A percentile compares a stretch with the other conserved stretches of the same genome.
These are phyloP conservation scores for Globisporangium barbulae DNA, from an alignment of 352 stramenopile species.

Conservation along the genomic window DNA sequence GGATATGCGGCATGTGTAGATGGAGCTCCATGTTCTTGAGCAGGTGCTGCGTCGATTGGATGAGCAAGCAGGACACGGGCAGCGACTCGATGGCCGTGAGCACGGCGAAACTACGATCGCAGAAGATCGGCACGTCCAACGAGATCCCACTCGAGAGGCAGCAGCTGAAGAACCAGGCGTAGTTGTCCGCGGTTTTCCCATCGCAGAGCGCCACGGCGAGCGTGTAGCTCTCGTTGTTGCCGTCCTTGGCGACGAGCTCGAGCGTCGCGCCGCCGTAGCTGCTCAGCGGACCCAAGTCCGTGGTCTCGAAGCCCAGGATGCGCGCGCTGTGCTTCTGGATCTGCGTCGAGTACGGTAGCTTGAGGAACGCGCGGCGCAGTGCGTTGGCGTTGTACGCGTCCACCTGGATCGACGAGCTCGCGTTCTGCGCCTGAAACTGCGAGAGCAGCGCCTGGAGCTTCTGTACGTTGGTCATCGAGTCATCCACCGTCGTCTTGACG, in stretches of 20 bases:
- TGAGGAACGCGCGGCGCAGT: slow-evolving; percentile 46
- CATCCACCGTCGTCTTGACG: slow-evolving; percentile 29
- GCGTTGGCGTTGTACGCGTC: slow-evolving; percentile 27
- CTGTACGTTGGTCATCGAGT: slow-evolving; percentile 27
- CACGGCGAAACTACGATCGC: slow-evolving; percentile 25
- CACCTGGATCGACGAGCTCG: slow-evolving; percentile 29
- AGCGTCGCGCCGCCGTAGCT: slow-evolving; percentile 30
- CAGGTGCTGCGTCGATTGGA: slow-evolving; percentile 39
- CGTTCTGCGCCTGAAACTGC: slow-evolving; percentile 42
- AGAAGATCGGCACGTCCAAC: slow-evolving; percentile 42
- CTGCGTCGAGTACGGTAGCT: slow-evolving; percentile 34
- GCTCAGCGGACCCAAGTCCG: slow-evolving; percentile 24
- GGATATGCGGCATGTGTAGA: slow-evolving; percentile 21
- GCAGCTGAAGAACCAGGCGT: slow-evolving; percentile 39
- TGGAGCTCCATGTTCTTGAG: slow-evolving; percentile 25
- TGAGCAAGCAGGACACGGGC: slow-evolving; percentile 30
- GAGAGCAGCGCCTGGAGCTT: slow-evolving; percentile 43
- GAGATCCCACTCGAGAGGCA: slow-evolving; percentile 34
- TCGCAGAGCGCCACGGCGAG: slow-evolving; percentile 38
- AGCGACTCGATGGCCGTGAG: slow-evolving; percentile 27
- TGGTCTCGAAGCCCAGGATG: slow-evolving; percentile 33
- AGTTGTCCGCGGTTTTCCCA: slow-evolving; percentile 31
- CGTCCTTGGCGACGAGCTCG: slow-evolving; percentile 40
- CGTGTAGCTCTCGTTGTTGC: slow-evolving; percentile 39
- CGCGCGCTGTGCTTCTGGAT: slow-evolving; percentile 30